Evolutionary conservation across 2,329 filamentous ascomycete species (phyloP), one percentile per base, ranked within the genome.

Genomic region (Aspergillus nomiae): DNA sequence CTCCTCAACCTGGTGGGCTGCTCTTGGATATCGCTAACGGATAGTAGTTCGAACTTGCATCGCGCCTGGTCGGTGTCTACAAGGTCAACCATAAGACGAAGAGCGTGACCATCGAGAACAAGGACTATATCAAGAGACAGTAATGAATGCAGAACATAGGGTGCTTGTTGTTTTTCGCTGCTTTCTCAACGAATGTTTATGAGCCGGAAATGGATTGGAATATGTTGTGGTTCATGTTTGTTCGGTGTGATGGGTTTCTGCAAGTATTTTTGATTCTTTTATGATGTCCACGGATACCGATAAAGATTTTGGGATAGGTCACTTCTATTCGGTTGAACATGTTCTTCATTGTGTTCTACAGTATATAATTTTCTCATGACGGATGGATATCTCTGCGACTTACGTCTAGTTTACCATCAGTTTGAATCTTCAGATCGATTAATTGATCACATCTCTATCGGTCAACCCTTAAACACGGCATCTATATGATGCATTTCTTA

Each of bases 11-110:
- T 21, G 21, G 30, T 59, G 26, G 38, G 5, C 11, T 8, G 5
- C 21, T 21, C 34, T 26, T 36, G 26, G 26, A 34, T 36, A n/a
- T 38, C 30, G 26, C 69, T 70, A 56, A 69, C 45, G 46, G 46
- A 28, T 1, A 38, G 34, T 50, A 82, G 80, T 99, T 99, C 79
- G 95, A 99, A 84, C 88, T 99, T 67, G 94, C 96, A n/a, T 89
- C 92, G 62, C 87, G 96, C 61, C 86, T 99, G 63, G 93, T 99
- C 16, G 96, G 96, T 70, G 95, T 99, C 61, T 99, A 99, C 84
- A 99, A 99, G 84, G 95, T 99, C 77, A 98, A 96, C 80, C 94
- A 99, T 79, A 99, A 98, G 88, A 95, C 92, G 65, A 95, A 94
- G 87, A 94, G 91, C 78, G 91, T 95, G 26, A 93, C 92, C 59